Conservation (phyloP, 139 green algal species). For the Prasinococcaceae sp. region DNA sequence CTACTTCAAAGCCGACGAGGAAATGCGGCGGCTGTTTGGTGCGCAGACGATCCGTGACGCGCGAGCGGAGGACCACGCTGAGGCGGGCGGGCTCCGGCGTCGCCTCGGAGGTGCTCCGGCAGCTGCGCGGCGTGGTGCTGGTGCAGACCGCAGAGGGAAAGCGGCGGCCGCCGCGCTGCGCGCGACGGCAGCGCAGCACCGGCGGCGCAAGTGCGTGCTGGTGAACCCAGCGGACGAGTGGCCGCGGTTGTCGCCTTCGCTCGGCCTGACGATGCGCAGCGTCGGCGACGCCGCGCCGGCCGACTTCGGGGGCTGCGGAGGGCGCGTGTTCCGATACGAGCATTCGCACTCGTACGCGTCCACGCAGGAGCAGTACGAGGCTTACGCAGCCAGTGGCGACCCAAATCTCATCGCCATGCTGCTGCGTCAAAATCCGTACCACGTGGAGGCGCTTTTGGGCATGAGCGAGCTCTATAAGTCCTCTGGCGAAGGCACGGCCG, state of each 20-base stretch:
- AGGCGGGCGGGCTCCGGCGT: too few relatives aligned
- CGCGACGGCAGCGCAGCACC: too few relatives aligned
- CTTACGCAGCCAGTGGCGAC: constrained; percentile 47
- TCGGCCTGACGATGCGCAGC: too few relatives aligned
- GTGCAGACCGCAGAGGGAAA: too few relatives aligned
- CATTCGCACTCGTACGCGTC: constrained; percentile 40
- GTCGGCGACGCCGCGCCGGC: constrained; percentile 5
- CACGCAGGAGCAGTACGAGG: constrained; percentile 2
- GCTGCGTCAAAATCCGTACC: constrained; percentile 62
- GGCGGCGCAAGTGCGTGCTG: constrained; percentile 2
- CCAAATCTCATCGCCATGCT: constrained; percentile 55
- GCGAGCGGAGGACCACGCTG: too few relatives aligned
- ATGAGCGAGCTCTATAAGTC: constrained; percentile 56
- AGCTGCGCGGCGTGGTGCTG: too few relatives aligned
- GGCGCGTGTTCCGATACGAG: constrained; percentile 38
- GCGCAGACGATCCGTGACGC: too few relatives aligned
- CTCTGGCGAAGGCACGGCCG: constrained; percentile 48
- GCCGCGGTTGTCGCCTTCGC: too few relatives aligned
- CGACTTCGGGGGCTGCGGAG: constrained; percentile 5
- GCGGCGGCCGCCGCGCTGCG: too few relatives aligned
- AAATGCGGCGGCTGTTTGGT: too few relatives aligned
- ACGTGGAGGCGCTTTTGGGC: constrained; percentile 73
- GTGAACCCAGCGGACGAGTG: constrained; percentile 12
- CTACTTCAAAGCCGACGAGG: too few relatives aligned
- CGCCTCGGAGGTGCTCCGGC: too few relatives aligned